A percentile compares a stretch with the other conserved stretches of the same genome.
Conservation (phyloP, 805 yeast species). For the Nakazawaea molendinolei region DNA sequence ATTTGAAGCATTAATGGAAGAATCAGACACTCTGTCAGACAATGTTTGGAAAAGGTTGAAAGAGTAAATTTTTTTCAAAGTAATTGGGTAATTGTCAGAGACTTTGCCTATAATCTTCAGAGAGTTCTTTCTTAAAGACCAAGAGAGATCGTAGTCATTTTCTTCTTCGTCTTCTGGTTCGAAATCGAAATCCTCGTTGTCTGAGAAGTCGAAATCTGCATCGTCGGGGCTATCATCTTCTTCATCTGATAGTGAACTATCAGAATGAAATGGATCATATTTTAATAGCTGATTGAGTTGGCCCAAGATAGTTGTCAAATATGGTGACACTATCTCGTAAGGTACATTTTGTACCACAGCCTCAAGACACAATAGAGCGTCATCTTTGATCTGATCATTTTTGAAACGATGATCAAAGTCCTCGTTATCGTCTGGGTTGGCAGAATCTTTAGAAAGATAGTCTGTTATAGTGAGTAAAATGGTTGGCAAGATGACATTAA, state of each 20-base stretch:
- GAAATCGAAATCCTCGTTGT: constrained; percentile 28
- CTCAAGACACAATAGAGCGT: constrained; percentile 35
- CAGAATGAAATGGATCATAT: constrained; percentile 38
- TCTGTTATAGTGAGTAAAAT: constrained; percentile 5
- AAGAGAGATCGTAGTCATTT: constrained; percentile 40
- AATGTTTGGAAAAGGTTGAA: constrained; percentile 23
- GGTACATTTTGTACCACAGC: constrained; percentile 33
- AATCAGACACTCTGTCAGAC: constrained; percentile 32
- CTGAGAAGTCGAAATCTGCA: constrained; percentile 28
- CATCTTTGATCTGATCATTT: constrained; percentile 43
- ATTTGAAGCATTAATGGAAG: constrained; percentile 42
- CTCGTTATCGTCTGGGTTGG: constrained; percentile 13
- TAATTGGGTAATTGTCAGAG: constrained; percentile 29
- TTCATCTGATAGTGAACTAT: constrained; percentile 13
- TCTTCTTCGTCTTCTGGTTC: constrained; percentile 33
- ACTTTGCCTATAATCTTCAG: constrained; percentile 34
- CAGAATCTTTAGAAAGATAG: constrained; percentile 17
- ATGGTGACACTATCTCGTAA: constrained; percentile 23
- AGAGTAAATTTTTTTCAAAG: constrained; percentile 28
- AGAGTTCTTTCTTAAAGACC: constrained; percentile 57
- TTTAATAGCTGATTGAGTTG: constrained; percentile 25
- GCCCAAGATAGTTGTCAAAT: constrained; percentile 22
- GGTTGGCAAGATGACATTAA: constrained; percentile 5
- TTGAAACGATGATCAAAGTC: constrained; percentile 38
- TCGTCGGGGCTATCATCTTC: constrained; percentile 27